phyloP scores from a whole-genome alignment of 2,329 filamentous ascomycete species.

The Monascus ruber region DNA sequence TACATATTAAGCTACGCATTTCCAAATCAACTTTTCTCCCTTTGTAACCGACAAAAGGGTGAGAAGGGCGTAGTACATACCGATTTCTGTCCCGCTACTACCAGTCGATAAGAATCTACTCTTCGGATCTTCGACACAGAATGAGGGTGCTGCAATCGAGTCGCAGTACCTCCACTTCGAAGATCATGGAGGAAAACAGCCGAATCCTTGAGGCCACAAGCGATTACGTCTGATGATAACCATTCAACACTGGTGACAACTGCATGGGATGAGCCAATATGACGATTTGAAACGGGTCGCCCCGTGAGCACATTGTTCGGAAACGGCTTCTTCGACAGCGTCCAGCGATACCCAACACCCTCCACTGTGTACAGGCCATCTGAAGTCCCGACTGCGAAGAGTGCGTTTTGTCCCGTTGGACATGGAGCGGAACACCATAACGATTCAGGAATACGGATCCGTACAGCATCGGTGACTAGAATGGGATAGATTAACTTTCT shows the following conservation, averaged over 20 bases:
- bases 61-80: conserved; percentile 10
- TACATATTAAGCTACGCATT: conserved; percentile 28
- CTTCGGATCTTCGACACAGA: conserved; percentile 23
- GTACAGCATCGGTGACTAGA: not conserved
- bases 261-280: conserved; percentile 14
- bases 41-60: not conserved
- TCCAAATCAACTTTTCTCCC: no score
- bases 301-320: conserved; percentile 7
- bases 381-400: conserved; percentile 29
- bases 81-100: conserved; percentile 21
- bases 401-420: conserved; percentile 15
- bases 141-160: conserved; percentile 23
- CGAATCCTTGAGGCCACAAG: conserved; percentile 23
- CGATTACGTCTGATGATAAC: conserved; percentile 25
- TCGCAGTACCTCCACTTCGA: conserved; percentile 20
- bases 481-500: no score
- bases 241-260: conserved; percentile 27
- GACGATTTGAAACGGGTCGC: conserved; percentile 8
- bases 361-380: conserved; percentile 24
- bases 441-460: conserved; percentile 16
- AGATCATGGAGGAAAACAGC: conserved; percentile 24
- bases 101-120: conserved; percentile 23
- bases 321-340: conserved; percentile 16
- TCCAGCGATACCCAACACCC: conserved; percentile 17
- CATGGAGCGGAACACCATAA: conserved; percentile 28